These are phyloP conservation scores for Orbilia blumenaviensis DNA, from an alignment of 2,329 filamentous ascomycete genomes.

Conservation along the genomic window DNA sequence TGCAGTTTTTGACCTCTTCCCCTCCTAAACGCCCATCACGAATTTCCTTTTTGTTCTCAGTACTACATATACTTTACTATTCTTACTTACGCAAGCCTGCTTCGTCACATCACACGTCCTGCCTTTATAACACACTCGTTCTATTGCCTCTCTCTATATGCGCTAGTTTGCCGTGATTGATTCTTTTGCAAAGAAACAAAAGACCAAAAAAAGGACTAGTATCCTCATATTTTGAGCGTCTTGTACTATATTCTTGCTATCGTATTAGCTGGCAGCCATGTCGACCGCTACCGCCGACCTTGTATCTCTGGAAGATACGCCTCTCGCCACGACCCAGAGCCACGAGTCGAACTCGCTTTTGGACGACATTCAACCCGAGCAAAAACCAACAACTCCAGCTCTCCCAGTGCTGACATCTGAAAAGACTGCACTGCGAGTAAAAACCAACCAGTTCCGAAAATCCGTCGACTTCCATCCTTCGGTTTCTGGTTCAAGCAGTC, in stretches of 20 bases:
- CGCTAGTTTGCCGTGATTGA: constrained; percentile 34
- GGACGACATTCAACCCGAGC: constrained; percentile 34
- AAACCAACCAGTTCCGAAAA: constrained; percentile 37
- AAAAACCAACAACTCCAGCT: constrained; percentile 30
- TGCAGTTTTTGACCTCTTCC: constrained; percentile 9
- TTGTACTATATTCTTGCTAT: neutral
- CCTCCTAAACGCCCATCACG: constrained; percentile 44
- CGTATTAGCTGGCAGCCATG: constrained; percentile 24
- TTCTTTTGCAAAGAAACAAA: constrained; percentile 13
- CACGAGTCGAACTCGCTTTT: constrained; percentile 31
- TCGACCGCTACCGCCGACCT: constrained; percentile 36
- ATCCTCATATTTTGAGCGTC: constrained; percentile 4
- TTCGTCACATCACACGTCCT: constrained; percentile 16
- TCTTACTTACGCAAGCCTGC: constrained; percentile 35
- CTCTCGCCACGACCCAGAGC: constrained; percentile 15
- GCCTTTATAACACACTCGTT: constrained; percentile 31
- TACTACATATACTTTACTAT: no score
- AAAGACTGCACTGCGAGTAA: constrained; percentile 24
- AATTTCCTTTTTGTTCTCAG: constrained; percentile 48
- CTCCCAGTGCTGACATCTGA: constrained; percentile 23
- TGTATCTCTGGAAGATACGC: constrained; percentile 53
- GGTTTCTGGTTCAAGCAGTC: constrained; percentile 30
- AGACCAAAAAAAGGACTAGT: neutral
- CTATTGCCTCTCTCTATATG: constrained; percentile 8
- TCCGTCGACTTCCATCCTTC: constrained; percentile 50